Evolutionary conservation across 2,329 filamentous ascomycete species (phyloP).

Genomic region (Talaromyces piceae): DNA sequence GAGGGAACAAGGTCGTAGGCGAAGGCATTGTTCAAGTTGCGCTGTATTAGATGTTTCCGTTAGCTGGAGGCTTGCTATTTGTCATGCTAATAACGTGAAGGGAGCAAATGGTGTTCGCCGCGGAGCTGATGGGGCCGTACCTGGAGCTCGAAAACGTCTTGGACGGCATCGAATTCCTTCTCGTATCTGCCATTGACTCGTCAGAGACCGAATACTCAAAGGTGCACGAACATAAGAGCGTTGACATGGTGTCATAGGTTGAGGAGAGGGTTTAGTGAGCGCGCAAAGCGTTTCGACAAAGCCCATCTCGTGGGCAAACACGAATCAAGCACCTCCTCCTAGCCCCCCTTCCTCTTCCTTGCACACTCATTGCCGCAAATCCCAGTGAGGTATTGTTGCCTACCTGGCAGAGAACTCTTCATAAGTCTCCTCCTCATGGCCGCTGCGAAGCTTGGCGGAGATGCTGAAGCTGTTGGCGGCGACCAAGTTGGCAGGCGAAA

Average conservation of each 20-base stretch:
- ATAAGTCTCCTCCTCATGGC: conserved; percentile 90
- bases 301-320: background rate
- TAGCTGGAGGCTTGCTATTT: background rate
- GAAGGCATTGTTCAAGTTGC: conserved; percentile 99
- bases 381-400: conserved; percentile 25
- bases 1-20: conserved; percentile 99
- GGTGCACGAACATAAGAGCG: background rate
- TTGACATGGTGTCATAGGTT: background rate
- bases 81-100: too few species aligned
- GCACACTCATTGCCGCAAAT: background rate
- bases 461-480: conserved; percentile 58
- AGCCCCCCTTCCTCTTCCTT: background rate
- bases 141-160: conserved; percentile 99
- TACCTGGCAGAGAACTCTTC: conserved; percentile 99
- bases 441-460: conserved; percentile 49
- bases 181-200: conserved; percentile 67
- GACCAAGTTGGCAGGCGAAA: conserved; percentile 43
- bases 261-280: background rate
- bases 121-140: conserved; percentile 46
- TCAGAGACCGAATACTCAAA: conserved; percentile 19
- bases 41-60: conserved; percentile 40
- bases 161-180: conserved; percentile 96
- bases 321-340: background rate
- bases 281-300: background rate
- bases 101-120: conserved; percentile 10